phyloP scores from a whole-genome alignment of 2,329 filamentous ascomycete genomes.

The Pyrenophora seminiperda region DNA sequence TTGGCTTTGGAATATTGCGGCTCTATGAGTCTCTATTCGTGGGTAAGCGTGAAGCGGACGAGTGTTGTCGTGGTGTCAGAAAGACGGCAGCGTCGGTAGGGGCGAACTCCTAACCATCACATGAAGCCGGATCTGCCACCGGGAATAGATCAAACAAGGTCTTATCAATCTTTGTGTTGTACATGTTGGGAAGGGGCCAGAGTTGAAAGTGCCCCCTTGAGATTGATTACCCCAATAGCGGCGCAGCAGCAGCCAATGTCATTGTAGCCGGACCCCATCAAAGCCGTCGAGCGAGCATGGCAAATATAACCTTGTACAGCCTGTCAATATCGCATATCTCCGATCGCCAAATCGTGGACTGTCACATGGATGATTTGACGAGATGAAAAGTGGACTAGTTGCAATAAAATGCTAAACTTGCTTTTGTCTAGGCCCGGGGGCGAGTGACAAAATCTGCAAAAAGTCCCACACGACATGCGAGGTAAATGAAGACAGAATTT shows the following conservation, averaged over 20 bases:
- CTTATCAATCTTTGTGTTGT: not conserved
- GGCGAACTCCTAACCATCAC: not conserved
- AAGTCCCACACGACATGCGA: not conserved
- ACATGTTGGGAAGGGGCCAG: not conserved
- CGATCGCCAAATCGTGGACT: not conserved
- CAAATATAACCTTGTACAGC: not conserved
- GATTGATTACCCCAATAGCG: not conserved
- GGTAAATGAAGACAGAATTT: not conserved
- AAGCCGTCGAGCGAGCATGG: not conserved
- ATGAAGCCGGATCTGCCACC: not conserved
- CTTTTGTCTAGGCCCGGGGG: conserved; percentile 3
- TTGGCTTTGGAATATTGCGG: conserved; percentile 1
- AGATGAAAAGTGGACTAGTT: conserved; percentile 15
- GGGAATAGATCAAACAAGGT: not conserved
- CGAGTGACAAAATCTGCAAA: conserved; percentile 1
- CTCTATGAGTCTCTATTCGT: not conserved
- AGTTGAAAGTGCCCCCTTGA: not conserved
- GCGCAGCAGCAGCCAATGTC: not conserved
- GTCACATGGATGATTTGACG: conserved; percentile 3
- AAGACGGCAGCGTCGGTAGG: conserved; percentile 10
- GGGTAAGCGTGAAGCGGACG: conserved; percentile 12
- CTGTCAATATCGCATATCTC: not conserved
- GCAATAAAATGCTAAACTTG: conserved; percentile 12
- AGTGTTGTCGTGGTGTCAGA: conserved; percentile 17
- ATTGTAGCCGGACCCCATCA: not conserved